These are phyloP conservation scores for Galeopsis tetrahit DNA, from an alignment of 257 asterid species.

Conservation along the genomic window DNA sequence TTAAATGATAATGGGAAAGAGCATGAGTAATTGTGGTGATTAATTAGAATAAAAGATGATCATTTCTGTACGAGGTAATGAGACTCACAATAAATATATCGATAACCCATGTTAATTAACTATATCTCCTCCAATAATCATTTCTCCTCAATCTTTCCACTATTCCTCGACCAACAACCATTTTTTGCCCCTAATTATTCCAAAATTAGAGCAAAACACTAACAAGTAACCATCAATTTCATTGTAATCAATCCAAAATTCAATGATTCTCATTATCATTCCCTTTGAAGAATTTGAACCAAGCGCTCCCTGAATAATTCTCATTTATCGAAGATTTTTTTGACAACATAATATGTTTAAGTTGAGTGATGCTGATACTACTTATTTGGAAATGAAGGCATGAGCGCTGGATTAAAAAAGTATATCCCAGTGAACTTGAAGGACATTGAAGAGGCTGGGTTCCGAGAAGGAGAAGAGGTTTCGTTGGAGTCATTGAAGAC, in stretches of 20 bases:
- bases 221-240: background rate
- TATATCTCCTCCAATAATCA: background rate
- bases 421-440: constrained; percentile 85
- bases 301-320: background rate
- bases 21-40: too few species aligned
- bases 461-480: constrained; percentile 92
- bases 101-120: background rate
- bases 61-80: background rate
- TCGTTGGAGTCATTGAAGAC: constrained; percentile 86
- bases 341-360: constrained; percentile 1
- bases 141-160: background rate
- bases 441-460: constrained; percentile 80
- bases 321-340: background rate
- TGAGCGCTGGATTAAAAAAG: constrained; percentile 92
- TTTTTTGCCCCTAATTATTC: background rate
- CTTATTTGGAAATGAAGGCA: constrained; percentile 54
- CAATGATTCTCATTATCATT: background rate
- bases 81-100: background rate
- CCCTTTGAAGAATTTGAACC: background rate
- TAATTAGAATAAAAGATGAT: too few species aligned
- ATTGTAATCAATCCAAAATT: background rate
- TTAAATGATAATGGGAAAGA: background rate
- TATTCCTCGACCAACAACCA: background rate
- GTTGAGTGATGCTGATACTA: constrained; percentile 19
- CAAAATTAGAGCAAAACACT: background rate